Base-by-base conservation (phyloP, 352 stramenopile species). In the Phytopythium oedochilum region DNA sequence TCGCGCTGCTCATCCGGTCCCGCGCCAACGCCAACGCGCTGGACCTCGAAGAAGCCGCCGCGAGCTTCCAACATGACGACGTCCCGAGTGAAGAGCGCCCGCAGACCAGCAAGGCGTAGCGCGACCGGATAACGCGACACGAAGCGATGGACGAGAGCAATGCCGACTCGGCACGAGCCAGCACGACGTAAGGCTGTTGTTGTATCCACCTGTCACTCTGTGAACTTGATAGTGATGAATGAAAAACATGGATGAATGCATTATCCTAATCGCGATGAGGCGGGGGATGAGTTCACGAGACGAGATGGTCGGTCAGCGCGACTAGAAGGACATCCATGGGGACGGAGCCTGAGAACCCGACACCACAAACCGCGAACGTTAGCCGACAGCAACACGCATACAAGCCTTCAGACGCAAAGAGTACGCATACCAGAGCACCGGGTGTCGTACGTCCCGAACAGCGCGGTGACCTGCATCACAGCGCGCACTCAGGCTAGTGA, bases 391-490 rank as follows among this genome's bases (percentile, higher is more conserved):
- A 44, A 3, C 2, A n/a, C 1, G 3, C 8, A 3, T 32, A 22
- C 14, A 18, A 11, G 32, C n/a, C 20, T 26, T 18, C n/a, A n/a
- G n/a, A n/a, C n/a, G n/a, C n/a, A n/a, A n/a, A n/a, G n/a, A n/a
- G n/a, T n/a, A n/a, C n/a, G 25, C 29, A 23, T 63, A 83, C 75
- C 75, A 51, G 45, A 58, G 40, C 72, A 79, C 10, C 66, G 62
- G 18, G 15, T 57, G 55, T 85, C 72, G 43, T 81, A 66, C n/a
- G 64, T 47, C 1, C 66, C 62, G 57, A 86, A 83, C 50, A 86
- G 51, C 26, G 75, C 72, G 8, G 71, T 78, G 39, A 75, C 54
- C 73, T 77, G 32, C 17, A 48, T 23, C 22, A 47, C n/a, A 43
- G 31, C 31, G 28, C 8, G 5, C 18, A 44, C 0, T 20, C 29